Percentiles rank a stretch among this genome's conserved stretches.
Evolutionary conservation across 805 yeast genomes (phyloP).

Genomic region (Metschnikowia noctiluminum): DNA sequence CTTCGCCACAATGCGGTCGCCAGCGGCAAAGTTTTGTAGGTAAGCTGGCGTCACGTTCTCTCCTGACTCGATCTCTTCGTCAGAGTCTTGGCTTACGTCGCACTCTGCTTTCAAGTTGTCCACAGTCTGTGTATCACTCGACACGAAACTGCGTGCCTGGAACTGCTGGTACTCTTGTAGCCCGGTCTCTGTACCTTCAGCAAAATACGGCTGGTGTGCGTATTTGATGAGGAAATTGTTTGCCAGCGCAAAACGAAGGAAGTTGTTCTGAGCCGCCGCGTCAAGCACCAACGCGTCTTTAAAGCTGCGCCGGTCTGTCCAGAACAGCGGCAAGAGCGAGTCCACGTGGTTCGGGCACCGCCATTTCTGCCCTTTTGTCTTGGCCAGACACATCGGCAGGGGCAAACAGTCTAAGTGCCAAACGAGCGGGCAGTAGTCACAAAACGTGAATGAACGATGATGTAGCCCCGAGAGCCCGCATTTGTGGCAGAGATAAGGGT

Average conservation of each 20-base stretch:
- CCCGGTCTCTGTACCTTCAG: slow-evolving; percentile 16
- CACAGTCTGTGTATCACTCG: slow-evolving; percentile 7
- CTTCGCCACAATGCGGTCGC: slow-evolving; percentile 33
- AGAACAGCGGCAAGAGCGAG: slow-evolving; percentile 39
- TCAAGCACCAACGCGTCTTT: slow-evolving; percentile 52
- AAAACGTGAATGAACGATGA: slow-evolving; percentile 54
- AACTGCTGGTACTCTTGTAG: slow-evolving; percentile 31
- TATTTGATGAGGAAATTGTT: slow-evolving; percentile 32
- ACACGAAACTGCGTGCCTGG: slow-evolving; percentile 24
- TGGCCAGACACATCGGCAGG: slow-evolving; percentile 70
- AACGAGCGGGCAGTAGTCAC: slow-evolving; percentile 78
- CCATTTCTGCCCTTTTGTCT: slow-evolving; percentile 79
- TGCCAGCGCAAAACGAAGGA: slow-evolving; percentile 28
- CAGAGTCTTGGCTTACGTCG: slow-evolving; percentile 36
- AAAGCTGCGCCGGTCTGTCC: slow-evolving; percentile 41
- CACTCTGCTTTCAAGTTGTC: slow-evolving; percentile 9
- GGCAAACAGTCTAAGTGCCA: slow-evolving; percentile 90
- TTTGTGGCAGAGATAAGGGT: slow-evolving; percentile 66
- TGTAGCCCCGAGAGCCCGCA: slow-evolving; percentile 71
- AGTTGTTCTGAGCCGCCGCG: slow-evolving; percentile 41
- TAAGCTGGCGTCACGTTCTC: slow-evolving; percentile 35
- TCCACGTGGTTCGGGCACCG: slow-evolving; percentile 85
- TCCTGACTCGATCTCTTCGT: slow-evolving; percentile 20
- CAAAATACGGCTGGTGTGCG: slow-evolving; percentile 31
- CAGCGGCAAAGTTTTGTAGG: slow-evolving; percentile 30